phyloP scores from a whole-genome alignment of 352 stramenopile genomes.

The Globisporangium acanthophoron region DNA sequence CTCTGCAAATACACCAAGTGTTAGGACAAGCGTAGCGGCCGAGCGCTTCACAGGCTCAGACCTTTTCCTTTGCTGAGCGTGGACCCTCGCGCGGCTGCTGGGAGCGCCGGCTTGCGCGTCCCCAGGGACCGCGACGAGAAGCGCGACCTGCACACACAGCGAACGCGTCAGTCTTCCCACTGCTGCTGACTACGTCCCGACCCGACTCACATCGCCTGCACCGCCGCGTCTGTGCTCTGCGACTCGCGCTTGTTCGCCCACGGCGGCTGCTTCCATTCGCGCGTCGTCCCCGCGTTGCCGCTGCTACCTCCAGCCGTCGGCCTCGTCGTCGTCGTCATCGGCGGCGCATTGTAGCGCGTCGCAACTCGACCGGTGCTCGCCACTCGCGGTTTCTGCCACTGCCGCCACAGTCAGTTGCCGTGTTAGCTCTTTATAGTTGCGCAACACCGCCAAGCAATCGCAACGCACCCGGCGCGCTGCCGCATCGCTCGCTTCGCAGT shows the following conservation, averaged over 20 bases:
- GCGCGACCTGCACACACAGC: constrained; percentile 2
- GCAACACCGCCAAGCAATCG: background rate
- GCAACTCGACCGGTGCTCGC: background rate
- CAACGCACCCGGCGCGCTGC: constrained; percentile 4
- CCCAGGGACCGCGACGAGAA: constrained; percentile 9
- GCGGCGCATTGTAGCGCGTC: background rate
- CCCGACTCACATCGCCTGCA: constrained; percentile 8
- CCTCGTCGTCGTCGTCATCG: background rate
- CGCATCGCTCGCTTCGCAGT: constrained; percentile 4
- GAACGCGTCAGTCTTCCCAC: background rate
- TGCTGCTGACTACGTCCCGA: too few relatives aligned
- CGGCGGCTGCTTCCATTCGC: constrained; percentile 12
- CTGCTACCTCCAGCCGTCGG: constrained; percentile 5
- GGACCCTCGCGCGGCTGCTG: constrained; percentile 4
- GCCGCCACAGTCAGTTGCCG: background rate
- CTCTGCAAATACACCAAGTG: background rate
- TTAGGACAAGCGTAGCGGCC: too few relatives aligned
- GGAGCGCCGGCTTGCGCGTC: constrained; percentile 8
- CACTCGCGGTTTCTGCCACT: constrained; percentile 12
- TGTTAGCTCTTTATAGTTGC: background rate
- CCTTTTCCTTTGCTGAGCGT: constrained; percentile 10
- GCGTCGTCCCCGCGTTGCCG: constrained; percentile 1
- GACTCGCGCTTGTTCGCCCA: constrained; percentile 14
- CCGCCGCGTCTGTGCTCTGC: constrained; percentile 12
- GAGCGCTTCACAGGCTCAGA: background rate